Percentiles rank a stretch among this genome's conserved stretches.
phyloP scores from a whole-genome alignment of 768 basidiomycete genomes.

The Dentipellis fragilis region DNA sequence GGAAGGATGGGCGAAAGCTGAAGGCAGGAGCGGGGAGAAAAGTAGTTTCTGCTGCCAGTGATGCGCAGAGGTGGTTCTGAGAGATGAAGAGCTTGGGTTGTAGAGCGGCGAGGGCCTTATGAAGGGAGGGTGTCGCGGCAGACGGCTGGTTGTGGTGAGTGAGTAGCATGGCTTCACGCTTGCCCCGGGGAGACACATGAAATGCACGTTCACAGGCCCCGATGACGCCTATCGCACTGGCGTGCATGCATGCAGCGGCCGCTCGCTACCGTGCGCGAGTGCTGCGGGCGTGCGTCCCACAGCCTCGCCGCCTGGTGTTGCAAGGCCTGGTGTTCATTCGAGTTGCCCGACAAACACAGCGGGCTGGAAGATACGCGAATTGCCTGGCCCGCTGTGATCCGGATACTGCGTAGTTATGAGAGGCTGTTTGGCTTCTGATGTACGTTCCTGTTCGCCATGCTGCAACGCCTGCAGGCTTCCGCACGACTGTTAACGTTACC shows the following conservation, averaged over 20 bases:
- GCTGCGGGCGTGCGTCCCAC: neutral
- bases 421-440: neutral
- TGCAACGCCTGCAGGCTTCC: too few species aligned
- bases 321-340: neutral
- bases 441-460: too few species aligned
- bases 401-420: neutral
- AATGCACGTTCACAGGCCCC: neutral
- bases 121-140: neutral
- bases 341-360: neutral
- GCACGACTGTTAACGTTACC: too few species aligned
- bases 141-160: neutral
- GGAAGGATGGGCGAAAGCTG: too few species aligned
- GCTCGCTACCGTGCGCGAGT: neutral
- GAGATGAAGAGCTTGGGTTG: neutral
- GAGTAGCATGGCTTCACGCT: neutral
- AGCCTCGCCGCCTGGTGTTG: neutral
- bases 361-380: neutral
- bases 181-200: neutral
- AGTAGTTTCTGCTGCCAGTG: neutral
- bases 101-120: neutral
- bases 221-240: neutral
- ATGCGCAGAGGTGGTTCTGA: neutral
- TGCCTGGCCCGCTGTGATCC: neutral
- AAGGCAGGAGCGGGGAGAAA: too few species aligned
- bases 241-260: neutral